These are phyloP conservation scores for Diaporthe aspalathi DNA, from an alignment of 2,329 filamentous ascomycete species.

Conservation along the genomic window DNA sequence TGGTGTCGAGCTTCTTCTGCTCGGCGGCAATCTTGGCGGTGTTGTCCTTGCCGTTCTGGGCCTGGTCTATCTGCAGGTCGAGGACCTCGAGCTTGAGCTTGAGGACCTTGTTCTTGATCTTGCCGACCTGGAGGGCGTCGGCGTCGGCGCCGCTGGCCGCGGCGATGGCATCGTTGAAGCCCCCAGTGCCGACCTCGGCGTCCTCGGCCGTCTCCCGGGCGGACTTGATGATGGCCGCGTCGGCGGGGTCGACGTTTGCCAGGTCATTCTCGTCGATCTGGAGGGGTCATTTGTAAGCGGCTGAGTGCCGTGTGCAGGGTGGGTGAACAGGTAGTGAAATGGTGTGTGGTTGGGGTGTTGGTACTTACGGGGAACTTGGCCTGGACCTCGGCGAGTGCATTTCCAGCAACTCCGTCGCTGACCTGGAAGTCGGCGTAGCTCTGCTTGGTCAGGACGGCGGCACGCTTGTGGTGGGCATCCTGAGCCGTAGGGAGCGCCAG, in stretches of 20 bases:
- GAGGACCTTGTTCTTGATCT: slow-evolving; percentile 53
- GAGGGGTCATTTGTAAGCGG: slow-evolving; percentile 7
- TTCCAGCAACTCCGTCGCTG: slow-evolving; percentile 62
- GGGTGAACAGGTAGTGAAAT: neutral
- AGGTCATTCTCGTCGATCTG: slow-evolving; percentile 59
- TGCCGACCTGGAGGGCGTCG: slow-evolving; percentile 55
- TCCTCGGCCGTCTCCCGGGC: slow-evolving; percentile 62
- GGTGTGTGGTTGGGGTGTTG: neutral
- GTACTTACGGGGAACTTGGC: slow-evolving; percentile 63
- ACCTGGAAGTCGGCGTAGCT: slow-evolving; percentile 58
- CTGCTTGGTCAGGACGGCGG: slow-evolving; percentile 47
- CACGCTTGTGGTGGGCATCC: slow-evolving; percentile 43
- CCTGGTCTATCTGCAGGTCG: slow-evolving; percentile 62
- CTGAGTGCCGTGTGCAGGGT: neutral
- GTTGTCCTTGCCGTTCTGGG: slow-evolving; percentile 57
- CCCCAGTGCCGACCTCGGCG: slow-evolving; percentile 62
- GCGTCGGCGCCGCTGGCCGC: slow-evolving; percentile 56
- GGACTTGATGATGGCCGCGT: slow-evolving; percentile 62
- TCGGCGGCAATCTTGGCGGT: slow-evolving; percentile 58
- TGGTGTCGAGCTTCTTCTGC: slow-evolving; percentile 64
- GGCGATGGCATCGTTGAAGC: slow-evolving; percentile 65
- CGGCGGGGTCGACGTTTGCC: slow-evolving; percentile 57
- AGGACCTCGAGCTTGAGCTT: slow-evolving; percentile 66
- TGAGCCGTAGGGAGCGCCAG: slow-evolving; percentile 47
- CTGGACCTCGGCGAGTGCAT: slow-evolving; percentile 64